A percentile compares a stretch with the other conserved stretches of the same genome.
Conservation (phyloP, 2,329 filamentous ascomycete species). For the Penicillium vulpinum region DNA sequence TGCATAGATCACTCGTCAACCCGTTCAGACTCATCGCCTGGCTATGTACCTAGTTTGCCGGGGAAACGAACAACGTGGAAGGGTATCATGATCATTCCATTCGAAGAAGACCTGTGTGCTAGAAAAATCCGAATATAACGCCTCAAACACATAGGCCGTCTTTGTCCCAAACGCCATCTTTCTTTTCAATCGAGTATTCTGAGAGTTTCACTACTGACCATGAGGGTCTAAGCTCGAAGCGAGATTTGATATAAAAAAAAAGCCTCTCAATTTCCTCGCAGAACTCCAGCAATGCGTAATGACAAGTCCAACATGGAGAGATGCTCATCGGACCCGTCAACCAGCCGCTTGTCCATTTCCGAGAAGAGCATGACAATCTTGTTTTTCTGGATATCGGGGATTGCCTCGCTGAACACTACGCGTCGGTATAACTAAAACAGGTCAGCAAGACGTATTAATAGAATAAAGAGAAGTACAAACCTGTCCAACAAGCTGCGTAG, state of each 20-base stretch:
- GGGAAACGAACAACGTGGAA: neutral
- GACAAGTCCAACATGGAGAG: slow-evolving; percentile 83
- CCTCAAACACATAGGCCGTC: neutral
- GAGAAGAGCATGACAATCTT: slow-evolving; percentile 87
- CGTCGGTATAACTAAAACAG: slow-evolving; percentile 61
- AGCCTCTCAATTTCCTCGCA: slow-evolving; percentile 45
- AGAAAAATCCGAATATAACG: slow-evolving; percentile 5
- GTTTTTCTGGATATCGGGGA: slow-evolving; percentile 84
- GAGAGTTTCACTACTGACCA: neutral
- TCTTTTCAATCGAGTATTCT: neutral
- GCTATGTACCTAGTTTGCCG: neutral
- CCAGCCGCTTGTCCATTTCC: slow-evolving; percentile 87
- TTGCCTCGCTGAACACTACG: slow-evolving; percentile 78
- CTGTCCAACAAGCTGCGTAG: slow-evolving; percentile 80
- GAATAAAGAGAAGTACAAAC: slow-evolving; percentile 46
- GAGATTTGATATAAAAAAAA: no score
- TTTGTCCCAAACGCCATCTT: slow-evolving; percentile 3
- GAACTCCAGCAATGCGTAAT: slow-evolving; percentile 74
- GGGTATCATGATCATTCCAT: slow-evolving; percentile 15
- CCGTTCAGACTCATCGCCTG: neutral
- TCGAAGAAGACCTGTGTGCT: slow-evolving; percentile 4
- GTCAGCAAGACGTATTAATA: slow-evolving; percentile 7
- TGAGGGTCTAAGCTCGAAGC: neutral
- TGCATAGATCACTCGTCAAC: neutral
- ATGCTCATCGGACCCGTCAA: slow-evolving; percentile 95